These are phyloP conservation scores for Ganoderma boninense DNA, from an alignment of 1,284 basidiomycete genomes.

Conservation along the genomic window DNA sequence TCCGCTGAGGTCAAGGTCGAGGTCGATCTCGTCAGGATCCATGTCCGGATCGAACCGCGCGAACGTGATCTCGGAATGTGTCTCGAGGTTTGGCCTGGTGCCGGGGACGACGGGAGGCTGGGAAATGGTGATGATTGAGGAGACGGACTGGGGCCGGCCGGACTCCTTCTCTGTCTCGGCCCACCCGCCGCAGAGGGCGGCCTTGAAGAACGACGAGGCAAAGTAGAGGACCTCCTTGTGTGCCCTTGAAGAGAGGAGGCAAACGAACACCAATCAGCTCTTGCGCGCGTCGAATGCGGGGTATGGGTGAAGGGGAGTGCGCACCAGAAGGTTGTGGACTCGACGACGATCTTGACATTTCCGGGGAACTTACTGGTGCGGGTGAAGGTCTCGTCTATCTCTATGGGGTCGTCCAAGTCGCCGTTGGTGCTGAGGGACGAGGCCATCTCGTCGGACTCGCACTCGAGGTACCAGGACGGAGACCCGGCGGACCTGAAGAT, in stretches of 20 bases:
- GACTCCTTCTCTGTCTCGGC: constrained; percentile 72
- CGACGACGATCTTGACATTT: constrained; percentile 86
- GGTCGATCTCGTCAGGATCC: constrained; percentile 54
- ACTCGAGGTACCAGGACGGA: constrained; percentile 77
- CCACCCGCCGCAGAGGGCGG: constrained; percentile 83
- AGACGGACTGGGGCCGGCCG: constrained; percentile 75
- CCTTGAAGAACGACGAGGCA: constrained; percentile 88
- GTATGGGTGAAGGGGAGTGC: constrained; percentile 34
- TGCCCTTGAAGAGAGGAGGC: constrained; percentile 57
- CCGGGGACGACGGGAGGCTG: constrained; percentile 69
- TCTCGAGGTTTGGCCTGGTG: constrained; percentile 48
- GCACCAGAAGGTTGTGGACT: constrained; percentile 84
- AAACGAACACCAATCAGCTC: constrained; percentile 13
- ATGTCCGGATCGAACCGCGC: constrained; percentile 62
- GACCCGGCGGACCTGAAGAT: constrained; percentile 81
- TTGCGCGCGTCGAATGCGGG: background rate
- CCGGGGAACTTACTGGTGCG: constrained; percentile 72
- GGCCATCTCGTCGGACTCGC: constrained; percentile 71
- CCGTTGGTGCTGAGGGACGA: constrained; percentile 72
- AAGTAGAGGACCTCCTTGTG: constrained; percentile 88
- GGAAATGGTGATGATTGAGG: constrained; percentile 83
- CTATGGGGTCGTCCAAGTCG: constrained; percentile 70
- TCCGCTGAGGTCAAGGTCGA: constrained; percentile 47
- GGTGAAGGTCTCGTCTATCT: constrained; percentile 78
- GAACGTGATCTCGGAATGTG: constrained; percentile 62